phyloP scores from a whole-genome alignment of 345 rosid species.

The Boechera divaricarpa region DNA sequence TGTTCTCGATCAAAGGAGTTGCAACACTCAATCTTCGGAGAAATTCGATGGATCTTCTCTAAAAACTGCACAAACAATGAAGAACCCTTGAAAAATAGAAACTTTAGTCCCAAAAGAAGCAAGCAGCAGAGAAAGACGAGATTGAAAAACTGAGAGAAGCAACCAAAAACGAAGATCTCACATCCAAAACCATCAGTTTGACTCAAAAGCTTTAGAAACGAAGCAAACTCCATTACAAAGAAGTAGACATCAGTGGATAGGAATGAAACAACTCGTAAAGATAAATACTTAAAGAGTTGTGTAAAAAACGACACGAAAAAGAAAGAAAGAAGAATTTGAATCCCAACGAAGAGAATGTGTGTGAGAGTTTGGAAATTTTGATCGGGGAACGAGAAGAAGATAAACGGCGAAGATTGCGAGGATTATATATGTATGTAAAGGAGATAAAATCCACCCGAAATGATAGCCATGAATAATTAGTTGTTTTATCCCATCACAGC shows the following conservation, averaged over 20 bases:
- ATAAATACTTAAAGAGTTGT: not conserved
- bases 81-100: constrained; percentile 42
- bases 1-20: constrained; percentile 36
- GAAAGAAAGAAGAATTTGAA: not conserved
- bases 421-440: not conserved
- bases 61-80: constrained; percentile 32
- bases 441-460: constrained; percentile 3
- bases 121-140: constrained; percentile 50
- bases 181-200: constrained; percentile 45
- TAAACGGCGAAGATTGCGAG: constrained; percentile 49
- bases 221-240: constrained; percentile 51
- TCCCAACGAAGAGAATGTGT: constrained; percentile 47
- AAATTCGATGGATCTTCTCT: constrained; percentile 33
- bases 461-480: constrained; percentile 19
- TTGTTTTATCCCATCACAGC: constrained; percentile 15
- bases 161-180: constrained; percentile 52
- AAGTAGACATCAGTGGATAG: constrained; percentile 18
- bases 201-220: constrained; percentile 48
- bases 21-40: constrained; percentile 26
- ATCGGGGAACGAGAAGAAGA: constrained; percentile 42
- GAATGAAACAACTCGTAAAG: constrained; percentile 21
- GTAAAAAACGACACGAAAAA: not conserved
- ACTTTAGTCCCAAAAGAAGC: constrained; percentile 48
- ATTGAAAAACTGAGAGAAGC: constrained; percentile 47
- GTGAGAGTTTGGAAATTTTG: constrained; percentile 34